Evolutionary conservation across 2,329 filamentous ascomycete genomes (phyloP), one percentile per base, ranked within the genome.

Genomic region (Cercospora sp.): DNA sequence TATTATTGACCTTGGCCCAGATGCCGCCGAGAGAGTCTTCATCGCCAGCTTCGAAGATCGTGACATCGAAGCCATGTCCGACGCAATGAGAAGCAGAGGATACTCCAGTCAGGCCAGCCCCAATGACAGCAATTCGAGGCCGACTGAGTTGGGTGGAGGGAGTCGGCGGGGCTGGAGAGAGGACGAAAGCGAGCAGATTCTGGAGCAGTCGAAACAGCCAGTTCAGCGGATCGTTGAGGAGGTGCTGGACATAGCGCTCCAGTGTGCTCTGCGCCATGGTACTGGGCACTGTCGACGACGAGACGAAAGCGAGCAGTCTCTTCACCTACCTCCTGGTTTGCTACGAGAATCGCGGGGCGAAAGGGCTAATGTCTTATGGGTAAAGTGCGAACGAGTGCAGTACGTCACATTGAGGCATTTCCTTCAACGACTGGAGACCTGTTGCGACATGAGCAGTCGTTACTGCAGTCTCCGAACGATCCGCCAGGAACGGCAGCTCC

Each of bases 31-130:
- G 78, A 26, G 87, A 84, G 16, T 91, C 85, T 70, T 88, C 83
- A 3, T 84, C 79, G 1, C 90, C 90, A 7, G 88, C 87, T 77
- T 96, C 92, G 72, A 96, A 96, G 45, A 96, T 87, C 20, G 86
- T 85, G 6, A 93, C 90, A 70, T 95, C 91, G 72, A 94, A 94
- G 55, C 92, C 92, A 86, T 95, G 91, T 1, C 92, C 92, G 40
- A 94, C 88, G 75, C 91, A 93, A 77, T 96, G 92, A 1, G 91
- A 88, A 0, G 93, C 93, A 7, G 91, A 88, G 1, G 91, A 92
- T 2, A 95, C 88, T 45, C 87, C 87, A 3, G 92, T 95, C 64
- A 96, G 83, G 7, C 82, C 82, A 48, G 82, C 82, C 7, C 82
- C 82, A 53, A 84, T 81, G 65, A 84, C 75, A 59, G 82, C 82